phyloP scores from a whole-genome alignment of 306 rosid genomes.

The Coriaria nepalensis region DNA sequence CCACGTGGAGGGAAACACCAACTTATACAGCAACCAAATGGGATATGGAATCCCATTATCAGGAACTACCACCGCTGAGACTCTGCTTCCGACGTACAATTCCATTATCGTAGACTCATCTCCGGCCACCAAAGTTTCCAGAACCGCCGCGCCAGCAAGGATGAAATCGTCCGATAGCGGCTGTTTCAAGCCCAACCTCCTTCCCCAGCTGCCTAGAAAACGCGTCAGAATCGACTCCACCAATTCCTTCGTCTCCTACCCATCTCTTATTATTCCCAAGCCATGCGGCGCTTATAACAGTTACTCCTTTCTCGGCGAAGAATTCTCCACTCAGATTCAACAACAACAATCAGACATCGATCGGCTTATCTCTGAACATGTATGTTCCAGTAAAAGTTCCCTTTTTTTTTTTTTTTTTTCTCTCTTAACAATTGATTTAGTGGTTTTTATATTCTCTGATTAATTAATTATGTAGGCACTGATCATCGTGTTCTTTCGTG shows the following conservation, averaged over 20 bases:
- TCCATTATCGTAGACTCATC: slow-evolving; percentile 26
- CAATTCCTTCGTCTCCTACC: slow-evolving; percentile 21
- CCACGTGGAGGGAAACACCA: slow-evolving; percentile 25
- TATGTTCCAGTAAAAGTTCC: slow-evolving; percentile 1
- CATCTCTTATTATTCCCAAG: slow-evolving; percentile 12
- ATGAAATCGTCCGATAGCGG: slow-evolving; percentile 55
- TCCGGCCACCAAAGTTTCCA: slow-evolving; percentile 18
- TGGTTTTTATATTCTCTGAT: not conserved
- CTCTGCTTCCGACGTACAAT: slow-evolving; percentile 29
- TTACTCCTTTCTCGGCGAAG: slow-evolving; percentile 70
- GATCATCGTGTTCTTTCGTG: not conserved
- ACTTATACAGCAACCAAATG: slow-evolving; percentile 25
- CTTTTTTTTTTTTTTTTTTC: not conserved
- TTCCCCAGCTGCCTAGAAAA: slow-evolving; percentile 30
- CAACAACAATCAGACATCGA: slow-evolving; percentile 64
- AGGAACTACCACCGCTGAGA: slow-evolving; percentile 27
- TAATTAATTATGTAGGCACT: not conserved
- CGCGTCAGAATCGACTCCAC: slow-evolving; percentile 41
- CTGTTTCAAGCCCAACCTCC: slow-evolving; percentile 28
- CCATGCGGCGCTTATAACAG: slow-evolving; percentile 21
- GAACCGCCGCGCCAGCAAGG: not conserved
- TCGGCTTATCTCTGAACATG: slow-evolving; percentile 45
- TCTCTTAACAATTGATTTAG: not conserved
- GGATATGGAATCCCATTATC: slow-evolving; percentile 43
- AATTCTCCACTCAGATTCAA: slow-evolving; percentile 53